Evolutionary conservation across 306 rosid species (phyloP).

Genomic region (Sicyos baderoa): DNA sequence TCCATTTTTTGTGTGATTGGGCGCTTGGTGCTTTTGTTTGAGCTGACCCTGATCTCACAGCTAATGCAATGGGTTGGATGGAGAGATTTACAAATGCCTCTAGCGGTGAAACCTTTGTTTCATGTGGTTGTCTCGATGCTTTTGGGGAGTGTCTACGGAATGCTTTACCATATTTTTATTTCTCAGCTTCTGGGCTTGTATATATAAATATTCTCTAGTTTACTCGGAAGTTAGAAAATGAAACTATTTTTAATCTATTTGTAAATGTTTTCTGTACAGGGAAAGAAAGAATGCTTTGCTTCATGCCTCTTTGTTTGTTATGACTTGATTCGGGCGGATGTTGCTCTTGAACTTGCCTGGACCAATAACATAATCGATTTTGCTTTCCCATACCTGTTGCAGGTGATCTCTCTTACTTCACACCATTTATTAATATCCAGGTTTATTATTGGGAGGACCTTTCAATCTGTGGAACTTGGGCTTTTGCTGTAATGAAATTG

Average conservation of each 20-base stretch:
- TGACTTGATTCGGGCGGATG: slow-evolving; percentile 75
- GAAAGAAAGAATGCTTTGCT: slow-evolving; percentile 98
- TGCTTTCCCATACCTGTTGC: slow-evolving; percentile 84
- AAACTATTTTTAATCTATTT: neutral
- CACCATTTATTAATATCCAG: neutral
- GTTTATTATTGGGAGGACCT: slow-evolving; percentile 5
- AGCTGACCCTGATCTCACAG: neutral
- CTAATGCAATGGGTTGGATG: neutral
- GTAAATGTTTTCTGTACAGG: slow-evolving; percentile 41
- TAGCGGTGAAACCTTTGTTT: neutral
- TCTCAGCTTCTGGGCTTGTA: neutral
- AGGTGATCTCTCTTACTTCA: slow-evolving; percentile 36
- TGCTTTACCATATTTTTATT: neutral
- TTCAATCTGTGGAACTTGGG: neutral
- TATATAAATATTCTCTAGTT: neutral
- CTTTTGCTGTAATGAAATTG: neutral
- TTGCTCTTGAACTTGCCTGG: slow-evolving; percentile 95
- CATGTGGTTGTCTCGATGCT: neutral
- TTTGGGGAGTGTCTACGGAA: neutral
- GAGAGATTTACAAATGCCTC: neutral
- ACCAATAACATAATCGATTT: slow-evolving; percentile 87
- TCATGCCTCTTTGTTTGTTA: slow-evolving; percentile 96
- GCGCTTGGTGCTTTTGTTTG: neutral
- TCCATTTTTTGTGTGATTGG: neutral
- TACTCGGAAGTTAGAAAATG: neutral